These are phyloP conservation scores for Podospora appendiculata DNA, from an alignment of 495 filamentous ascomycete genomes.

Conservation along the genomic window DNA sequence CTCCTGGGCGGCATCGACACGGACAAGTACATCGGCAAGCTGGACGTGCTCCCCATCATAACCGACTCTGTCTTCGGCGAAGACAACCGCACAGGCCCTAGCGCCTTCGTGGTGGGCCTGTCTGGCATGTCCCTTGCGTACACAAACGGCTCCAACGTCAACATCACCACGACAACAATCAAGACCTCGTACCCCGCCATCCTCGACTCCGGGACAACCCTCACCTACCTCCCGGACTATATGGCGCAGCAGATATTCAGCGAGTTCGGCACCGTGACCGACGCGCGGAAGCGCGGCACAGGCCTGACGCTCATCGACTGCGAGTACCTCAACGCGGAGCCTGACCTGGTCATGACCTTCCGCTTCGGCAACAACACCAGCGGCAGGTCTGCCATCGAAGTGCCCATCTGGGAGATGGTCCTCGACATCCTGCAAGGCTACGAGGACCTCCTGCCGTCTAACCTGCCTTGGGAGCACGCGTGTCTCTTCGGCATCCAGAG, in stretches of 20 bases:
- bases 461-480: conserved; percentile 21
- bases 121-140: conserved; percentile 21
- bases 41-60: conserved; percentile 62
- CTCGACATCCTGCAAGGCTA: conserved; percentile 41
- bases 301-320: conserved; percentile 42
- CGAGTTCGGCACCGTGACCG: conserved; percentile 45
- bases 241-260: conserved; percentile 51
- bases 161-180: conserved; percentile 33
- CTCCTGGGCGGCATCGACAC: conserved; percentile 89
- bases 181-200: conserved; percentile 41
- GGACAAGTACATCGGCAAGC: conserved; percentile 68
- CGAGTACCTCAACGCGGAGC: conserved; percentile 45
- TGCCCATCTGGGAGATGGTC: conserved; percentile 69
- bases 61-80: conserved; percentile 20
- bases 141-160: conserved; percentile 24
- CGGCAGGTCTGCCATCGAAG: conserved; percentile 41
- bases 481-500: conserved; percentile 39
- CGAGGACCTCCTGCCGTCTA: conserved; percentile 11
- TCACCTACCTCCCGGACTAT: conserved; percentile 67
- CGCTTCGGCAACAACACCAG: conserved; percentile 44
- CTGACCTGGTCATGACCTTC: conserved; percentile 52
- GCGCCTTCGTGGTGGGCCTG: conserved; percentile 33
- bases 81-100: conserved; percentile 16
- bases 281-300: conserved; percentile 26
- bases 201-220: conserved; percentile 81